These are phyloP conservation scores for Tardiomyces depauwii DNA, from an alignment of 1,139 yeast species.

Conservation along the genomic window DNA sequence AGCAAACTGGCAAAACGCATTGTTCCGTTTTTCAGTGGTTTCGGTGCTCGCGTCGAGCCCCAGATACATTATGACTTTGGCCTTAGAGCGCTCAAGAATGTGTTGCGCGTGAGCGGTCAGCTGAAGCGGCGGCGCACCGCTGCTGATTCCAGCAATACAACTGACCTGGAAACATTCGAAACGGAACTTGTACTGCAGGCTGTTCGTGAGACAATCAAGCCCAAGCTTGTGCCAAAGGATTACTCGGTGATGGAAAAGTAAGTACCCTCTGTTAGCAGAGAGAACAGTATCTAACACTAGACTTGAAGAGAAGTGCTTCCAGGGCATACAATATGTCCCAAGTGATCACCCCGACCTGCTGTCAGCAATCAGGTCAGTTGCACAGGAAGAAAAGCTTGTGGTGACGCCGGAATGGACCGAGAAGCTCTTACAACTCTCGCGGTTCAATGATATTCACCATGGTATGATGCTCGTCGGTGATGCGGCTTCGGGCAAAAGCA, in stretches of 20 bases:
- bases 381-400: conserved; percentile 18
- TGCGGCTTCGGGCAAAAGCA: conserved; percentile 67
- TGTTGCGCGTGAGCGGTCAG: conserved; percentile 48
- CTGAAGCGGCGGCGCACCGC: conserved; percentile 25
- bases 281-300: conserved; percentile 4
- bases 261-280: background rate
- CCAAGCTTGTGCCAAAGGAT: conserved; percentile 51
- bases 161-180: conserved; percentile 30
- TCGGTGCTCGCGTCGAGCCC: conserved; percentile 24
- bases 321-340: conserved; percentile 14
- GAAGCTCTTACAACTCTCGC: conserved; percentile 53
- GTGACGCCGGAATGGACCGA: conserved; percentile 35
- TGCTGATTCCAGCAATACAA: background rate
- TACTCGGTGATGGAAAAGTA: conserved; percentile 19
- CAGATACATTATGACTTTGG: conserved; percentile 91
- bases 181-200: conserved; percentile 39
- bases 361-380: conserved; percentile 13
- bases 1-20: conserved; percentile 35
- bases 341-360: conserved; percentile 13
- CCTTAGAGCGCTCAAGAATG: conserved; percentile 62
- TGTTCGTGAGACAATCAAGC: conserved; percentile 48
- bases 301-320: conserved; percentile 23
- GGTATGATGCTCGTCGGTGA: conserved; percentile 77
- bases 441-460: conserved; percentile 56
- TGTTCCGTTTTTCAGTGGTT: conserved; percentile 43